Percentiles rank a stretch among this genome's conserved stretches.
Evolutionary conservation across 1,139 yeast species (phyloP).

Genomic region (Pichia sp.): DNA sequence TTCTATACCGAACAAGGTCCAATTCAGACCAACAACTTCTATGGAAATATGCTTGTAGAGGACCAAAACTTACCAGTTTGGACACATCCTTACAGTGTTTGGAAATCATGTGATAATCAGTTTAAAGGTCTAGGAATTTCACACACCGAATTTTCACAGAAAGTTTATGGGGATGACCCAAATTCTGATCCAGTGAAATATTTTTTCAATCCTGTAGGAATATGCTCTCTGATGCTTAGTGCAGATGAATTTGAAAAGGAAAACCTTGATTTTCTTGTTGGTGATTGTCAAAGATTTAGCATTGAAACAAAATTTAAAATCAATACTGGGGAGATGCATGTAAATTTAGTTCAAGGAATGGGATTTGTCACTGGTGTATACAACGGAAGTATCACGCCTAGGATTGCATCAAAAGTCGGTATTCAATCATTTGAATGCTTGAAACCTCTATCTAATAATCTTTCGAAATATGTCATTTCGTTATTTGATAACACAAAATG

Average conservation of each 20-base stretch:
- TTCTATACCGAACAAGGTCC: conserved; percentile 35
- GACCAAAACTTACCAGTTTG: conserved; percentile 57
- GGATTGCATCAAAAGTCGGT: conserved; percentile 56
- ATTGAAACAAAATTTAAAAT: conserved; percentile 18
- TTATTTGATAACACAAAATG: conserved; percentile 36
- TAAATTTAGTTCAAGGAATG: conserved; percentile 56
- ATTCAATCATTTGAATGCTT: conserved; percentile 33
- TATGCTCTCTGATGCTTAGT: conserved; percentile 24
- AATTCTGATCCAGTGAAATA: conserved; percentile 24
- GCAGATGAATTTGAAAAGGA: conserved; percentile 21
- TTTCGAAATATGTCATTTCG: conserved; percentile 17
- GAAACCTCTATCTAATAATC: conserved; percentile 24
- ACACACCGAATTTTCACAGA: conserved; percentile 48
- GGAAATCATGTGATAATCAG: conserved; percentile 39
- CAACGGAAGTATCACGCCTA: conserved; percentile 38
- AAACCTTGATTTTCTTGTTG: conserved; percentile 17
- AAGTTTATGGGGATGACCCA: conserved; percentile 58
- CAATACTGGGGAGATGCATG: conserved; percentile 11
- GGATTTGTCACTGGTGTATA: conserved; percentile 63
- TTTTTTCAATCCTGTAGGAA: conserved; percentile 28
- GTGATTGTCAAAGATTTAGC: conserved; percentile 24
- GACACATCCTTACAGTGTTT: conserved; percentile 79
- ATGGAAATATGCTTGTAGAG: conserved; percentile 66
- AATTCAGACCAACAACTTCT: conserved; percentile 75
- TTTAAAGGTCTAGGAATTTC: conserved; percentile 57